Evolutionary conservation across 495 filamentous ascomycete species (phyloP).

Genomic region (Evansstolkia leycettana): DNA sequence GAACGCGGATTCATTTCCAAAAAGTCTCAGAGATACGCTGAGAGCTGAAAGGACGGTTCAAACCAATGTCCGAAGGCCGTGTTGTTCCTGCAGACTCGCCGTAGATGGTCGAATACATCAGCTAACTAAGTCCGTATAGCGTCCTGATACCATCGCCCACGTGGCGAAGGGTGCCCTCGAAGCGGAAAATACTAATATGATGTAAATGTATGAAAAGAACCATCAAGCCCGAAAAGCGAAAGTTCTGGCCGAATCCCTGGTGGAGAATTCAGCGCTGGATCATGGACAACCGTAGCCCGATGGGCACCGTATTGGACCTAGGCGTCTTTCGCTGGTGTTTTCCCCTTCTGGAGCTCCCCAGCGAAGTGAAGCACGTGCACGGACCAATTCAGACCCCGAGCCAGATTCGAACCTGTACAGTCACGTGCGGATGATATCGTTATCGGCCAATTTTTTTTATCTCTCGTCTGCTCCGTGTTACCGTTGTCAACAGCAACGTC

Average conservation of each 20-base stretch:
- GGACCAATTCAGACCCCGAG: no score
- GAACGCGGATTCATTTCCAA: slow-evolving; percentile 29
- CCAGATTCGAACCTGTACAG: neutral
- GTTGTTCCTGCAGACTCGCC: slow-evolving; percentile 2
- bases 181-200: no score
- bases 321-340: no score
- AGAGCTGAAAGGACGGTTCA: slow-evolving; percentile 7
- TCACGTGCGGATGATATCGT: slow-evolving; percentile 14
- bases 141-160: slow-evolving; percentile 12
- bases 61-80: slow-evolving; percentile 5
- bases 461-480: slow-evolving; percentile 2
- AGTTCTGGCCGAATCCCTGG: no score
- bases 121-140: slow-evolving; percentile 3
- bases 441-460: slow-evolving; percentile 12
- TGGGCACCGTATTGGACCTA: no score
- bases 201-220: no score
- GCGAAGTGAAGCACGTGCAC: no score
- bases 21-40: slow-evolving; percentile 2
- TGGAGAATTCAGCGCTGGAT: no score
- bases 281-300: no score
- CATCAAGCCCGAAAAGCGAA: no score
- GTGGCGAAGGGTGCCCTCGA: neutral
- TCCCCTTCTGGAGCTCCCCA: no score
- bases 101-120: slow-evolving; percentile 13
- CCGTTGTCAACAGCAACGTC: no score